A percentile compares a stretch with the other conserved stretches of the same genome.
phyloP scores from a whole-genome alignment of 1,139 yeast species.

The Pichia sp. region DNA sequence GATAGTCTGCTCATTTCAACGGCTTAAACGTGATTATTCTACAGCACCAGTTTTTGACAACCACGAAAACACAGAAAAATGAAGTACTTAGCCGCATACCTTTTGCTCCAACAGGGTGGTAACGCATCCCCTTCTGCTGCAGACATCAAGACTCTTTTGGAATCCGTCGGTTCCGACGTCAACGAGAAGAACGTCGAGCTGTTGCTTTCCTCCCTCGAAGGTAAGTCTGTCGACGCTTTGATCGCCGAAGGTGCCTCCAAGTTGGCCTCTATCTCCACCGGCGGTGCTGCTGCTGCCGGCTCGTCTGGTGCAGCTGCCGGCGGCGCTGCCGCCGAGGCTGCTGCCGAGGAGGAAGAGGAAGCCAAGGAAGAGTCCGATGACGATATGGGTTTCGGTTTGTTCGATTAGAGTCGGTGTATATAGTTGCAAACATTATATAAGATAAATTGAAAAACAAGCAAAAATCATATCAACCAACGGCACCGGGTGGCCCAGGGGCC shows the following conservation, averaged over 20 bases:
- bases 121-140: constrained; percentile 82
- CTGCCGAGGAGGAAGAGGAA: constrained; percentile 64
- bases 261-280: constrained; percentile 96
- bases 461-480: background rate
- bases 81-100: constrained; percentile 71
- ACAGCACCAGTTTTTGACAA: constrained; percentile 5
- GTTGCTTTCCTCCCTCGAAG: constrained; percentile 87
- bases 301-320: constrained; percentile 66
- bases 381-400: constrained; percentile 38
- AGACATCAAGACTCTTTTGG: constrained; percentile 83
- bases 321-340: constrained; percentile 66
- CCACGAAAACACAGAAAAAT: constrained; percentile 25
- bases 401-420: constrained; percentile 30
- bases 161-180: constrained; percentile 93
- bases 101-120: constrained; percentile 66
- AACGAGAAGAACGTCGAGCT: constrained; percentile 84
- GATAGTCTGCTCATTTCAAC: constrained; percentile 33
- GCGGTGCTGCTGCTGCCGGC: constrained; percentile 79
- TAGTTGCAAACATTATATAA: background rate
- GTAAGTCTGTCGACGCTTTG: constrained; percentile 88
- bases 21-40: constrained; percentile 47
- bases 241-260: constrained; percentile 94
- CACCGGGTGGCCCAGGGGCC: background rate
- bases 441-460: background rate
- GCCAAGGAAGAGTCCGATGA: constrained; percentile 49